A percentile compares a stretch with the other conserved stretches of the same genome.
These are phyloP conservation scores for Aquilaria malaccensis DNA, from an alignment of 345 rosid genomes.

Conservation along the genomic window DNA sequence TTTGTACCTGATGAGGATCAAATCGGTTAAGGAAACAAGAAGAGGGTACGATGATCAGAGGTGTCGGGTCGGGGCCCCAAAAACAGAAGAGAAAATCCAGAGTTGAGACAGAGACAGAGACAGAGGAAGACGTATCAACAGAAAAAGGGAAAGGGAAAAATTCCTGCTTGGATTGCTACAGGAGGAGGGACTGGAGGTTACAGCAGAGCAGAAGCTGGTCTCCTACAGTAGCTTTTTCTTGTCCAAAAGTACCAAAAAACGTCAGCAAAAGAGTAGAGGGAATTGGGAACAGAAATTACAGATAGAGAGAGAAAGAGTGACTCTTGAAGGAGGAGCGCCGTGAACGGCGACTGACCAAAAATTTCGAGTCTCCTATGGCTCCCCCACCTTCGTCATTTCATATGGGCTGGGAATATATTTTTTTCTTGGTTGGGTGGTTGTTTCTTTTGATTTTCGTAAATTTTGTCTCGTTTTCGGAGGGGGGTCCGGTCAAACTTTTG, in stretches of 20 bases:
- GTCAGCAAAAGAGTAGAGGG: background rate
- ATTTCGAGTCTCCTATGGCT: no score
- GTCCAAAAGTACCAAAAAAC: background rate
- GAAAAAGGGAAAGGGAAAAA: background rate
- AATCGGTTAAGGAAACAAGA: slow-evolving; percentile 12
- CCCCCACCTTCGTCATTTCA: no score
- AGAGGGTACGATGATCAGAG: slow-evolving; percentile 38
- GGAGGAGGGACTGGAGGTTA: background rate
- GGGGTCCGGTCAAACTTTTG: slow-evolving; percentile 39
- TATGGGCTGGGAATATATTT: no score
- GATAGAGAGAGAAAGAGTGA: no score
- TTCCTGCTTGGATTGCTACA: no score
- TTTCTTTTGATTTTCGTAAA: background rate
- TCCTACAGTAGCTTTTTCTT: background rate
- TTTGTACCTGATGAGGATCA: slow-evolving; percentile 8
- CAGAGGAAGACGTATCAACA: background rate
- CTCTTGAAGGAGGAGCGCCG: no score
- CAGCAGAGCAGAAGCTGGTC: background rate
- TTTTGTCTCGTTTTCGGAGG: slow-evolving; percentile 2
- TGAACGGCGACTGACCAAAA: no score
- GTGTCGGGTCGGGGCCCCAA: slow-evolving; percentile 19
- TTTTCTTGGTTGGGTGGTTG: background rate
- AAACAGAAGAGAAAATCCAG: background rate
- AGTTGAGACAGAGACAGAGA: background rate
- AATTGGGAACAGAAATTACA: background rate